Conservation (phyloP, 2,329 filamentous ascomycete genomes). For the Arthroderma sp. region DNA sequence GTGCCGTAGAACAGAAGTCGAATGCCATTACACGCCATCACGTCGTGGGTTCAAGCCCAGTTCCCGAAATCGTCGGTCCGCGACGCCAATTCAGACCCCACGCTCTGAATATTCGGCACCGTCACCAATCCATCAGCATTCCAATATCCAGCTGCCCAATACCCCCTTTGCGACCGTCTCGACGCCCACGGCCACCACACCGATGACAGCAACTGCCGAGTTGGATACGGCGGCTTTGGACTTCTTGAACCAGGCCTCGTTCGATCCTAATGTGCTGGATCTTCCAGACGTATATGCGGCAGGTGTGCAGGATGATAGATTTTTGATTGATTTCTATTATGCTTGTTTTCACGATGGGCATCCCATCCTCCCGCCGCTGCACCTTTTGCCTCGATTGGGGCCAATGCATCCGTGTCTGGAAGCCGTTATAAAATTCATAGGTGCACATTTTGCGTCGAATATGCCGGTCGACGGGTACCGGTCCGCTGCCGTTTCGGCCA, state of each 20-base stretch:
- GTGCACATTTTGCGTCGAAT: conserved; percentile 39
- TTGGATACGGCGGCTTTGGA: background rate
- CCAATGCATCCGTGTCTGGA: conserved; percentile 36
- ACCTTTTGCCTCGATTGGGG: conserved; percentile 25
- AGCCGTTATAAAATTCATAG: conserved; percentile 44
- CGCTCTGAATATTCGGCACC: background rate
- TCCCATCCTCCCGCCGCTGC: conserved; percentile 42
- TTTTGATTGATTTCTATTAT: conserved; percentile 43
- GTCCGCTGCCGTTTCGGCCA: conserved; percentile 19
- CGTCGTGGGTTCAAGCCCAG: conserved; percentile 62
- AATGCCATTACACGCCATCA: conserved; percentile 61
- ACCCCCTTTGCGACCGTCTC: background rate
- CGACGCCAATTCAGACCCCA: conserved; percentile 4
- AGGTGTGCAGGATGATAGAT: conserved; percentile 20
- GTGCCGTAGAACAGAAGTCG: conserved; percentile 44
- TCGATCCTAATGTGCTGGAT: conserved; percentile 16
- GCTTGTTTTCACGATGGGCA: conserved; percentile 43
- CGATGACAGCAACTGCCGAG: background rate
- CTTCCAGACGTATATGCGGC: conserved; percentile 18
- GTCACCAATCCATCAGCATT: background rate
- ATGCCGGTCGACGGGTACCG: conserved; percentile 34
- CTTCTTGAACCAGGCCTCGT: conserved; percentile 3
- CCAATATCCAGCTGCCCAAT: background rate
- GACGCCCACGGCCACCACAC: background rate
- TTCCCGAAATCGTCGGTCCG: conserved; percentile 35